Conservation (phyloP, 352 stramenopile genomes). For the Phytopythium mirpurense region DNA sequence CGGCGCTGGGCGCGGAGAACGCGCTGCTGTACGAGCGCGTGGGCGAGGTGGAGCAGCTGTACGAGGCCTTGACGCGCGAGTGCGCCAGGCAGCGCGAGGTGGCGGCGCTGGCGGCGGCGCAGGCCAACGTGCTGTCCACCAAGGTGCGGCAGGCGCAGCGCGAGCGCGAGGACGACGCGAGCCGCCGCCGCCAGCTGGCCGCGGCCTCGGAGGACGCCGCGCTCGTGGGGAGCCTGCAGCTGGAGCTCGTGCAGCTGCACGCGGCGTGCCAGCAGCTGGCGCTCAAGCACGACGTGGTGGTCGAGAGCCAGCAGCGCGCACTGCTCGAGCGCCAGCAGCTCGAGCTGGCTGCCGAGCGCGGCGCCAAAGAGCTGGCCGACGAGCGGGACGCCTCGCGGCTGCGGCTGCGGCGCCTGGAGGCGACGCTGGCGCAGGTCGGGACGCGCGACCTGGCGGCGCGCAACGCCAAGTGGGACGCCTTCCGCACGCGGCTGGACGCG, state of each 20-base stretch:
- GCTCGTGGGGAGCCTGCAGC: slow-evolving; percentile 87
- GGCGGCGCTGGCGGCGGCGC: slow-evolving; percentile 50
- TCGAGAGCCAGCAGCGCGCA: slow-evolving; percentile 45
- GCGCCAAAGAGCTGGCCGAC: slow-evolving; percentile 25
- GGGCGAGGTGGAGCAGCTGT: slow-evolving; percentile 69
- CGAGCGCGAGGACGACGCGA: slow-evolving; percentile 36
- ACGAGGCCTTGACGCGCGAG: slow-evolving; percentile 55
- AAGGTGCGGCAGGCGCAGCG: slow-evolving; percentile 48
- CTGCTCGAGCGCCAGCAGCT: slow-evolving; percentile 51
- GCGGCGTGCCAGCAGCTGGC: slow-evolving; percentile 78
- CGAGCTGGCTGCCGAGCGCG: slow-evolving; percentile 48
- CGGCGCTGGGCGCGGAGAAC: slow-evolving; percentile 49
- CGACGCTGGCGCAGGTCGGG: slow-evolving; percentile 40
- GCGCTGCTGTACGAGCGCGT: slow-evolving; percentile 57
- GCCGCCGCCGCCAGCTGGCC: slow-evolving; percentile 45
- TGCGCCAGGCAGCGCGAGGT: slow-evolving; percentile 63
- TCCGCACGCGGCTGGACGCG: slow-evolving; percentile 61
- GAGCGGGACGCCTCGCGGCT: slow-evolving; percentile 29
- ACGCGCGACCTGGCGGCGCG: slow-evolving; percentile 52
- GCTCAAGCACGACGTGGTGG: slow-evolving; percentile 51
- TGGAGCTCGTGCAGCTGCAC: slow-evolving; percentile 88
- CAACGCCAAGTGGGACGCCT: slow-evolving; percentile 64
- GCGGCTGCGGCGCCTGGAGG: slow-evolving; percentile 38
- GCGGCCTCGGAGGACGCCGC: slow-evolving; percentile 84
- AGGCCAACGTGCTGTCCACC: slow-evolving; percentile 51